Base-by-base conservation (phyloP, 1,139 yeast species). In the Sugiyamaella neomexicana region DNA sequence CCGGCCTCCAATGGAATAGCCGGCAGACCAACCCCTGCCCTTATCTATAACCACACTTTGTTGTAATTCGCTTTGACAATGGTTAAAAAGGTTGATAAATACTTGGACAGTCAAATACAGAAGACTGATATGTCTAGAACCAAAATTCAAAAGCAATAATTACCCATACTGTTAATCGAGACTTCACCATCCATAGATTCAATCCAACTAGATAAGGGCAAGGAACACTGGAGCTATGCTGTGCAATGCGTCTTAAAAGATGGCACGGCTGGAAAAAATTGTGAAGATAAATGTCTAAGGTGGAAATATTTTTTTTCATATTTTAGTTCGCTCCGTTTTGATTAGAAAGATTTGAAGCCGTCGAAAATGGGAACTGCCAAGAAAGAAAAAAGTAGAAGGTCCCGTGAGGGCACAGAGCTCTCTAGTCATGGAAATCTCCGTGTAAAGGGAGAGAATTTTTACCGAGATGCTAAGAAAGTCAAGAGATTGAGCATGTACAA, bases 391-490 rank as follows among this genome's bases (percentile, higher is more conserved):
- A 80, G 78, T 66, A 85, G 98, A 77, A 81, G 97, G 69, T 79
- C 79, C 59, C 86, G 95, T 67, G 89, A 90, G 70, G 85, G 85
- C 55, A 79, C 84, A 65, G 81, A 89, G 68, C 45, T 43, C 10
- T 50, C 56, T 6, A 36, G 53, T 25, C 96, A 87, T 71, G 97
- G 97, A 38, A 91, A 93, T 68, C 80, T 93, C 58, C 85, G 96
- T 59, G 95, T 89, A 52, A 93, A 93, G 72, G 99, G 99, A 65
- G 99, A 93, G 73, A 93, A 93, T 76, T 93, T 93, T 75, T 93
- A 93, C 76, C 67, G 77, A 65, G 98, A 93, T 81, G 95, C 96
- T 55, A 89, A 89, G 69, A 88, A 89, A 69, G 96, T 91, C 57
- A 86, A 88, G 72, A 90, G 83, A 70, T 78, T 93, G 67, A 87